A percentile compares a stretch with the other conserved stretches of the same genome.
Evolutionary conservation across 2,329 filamentous ascomycete species (phyloP).

Genomic region (Didymella pomorum): DNA sequence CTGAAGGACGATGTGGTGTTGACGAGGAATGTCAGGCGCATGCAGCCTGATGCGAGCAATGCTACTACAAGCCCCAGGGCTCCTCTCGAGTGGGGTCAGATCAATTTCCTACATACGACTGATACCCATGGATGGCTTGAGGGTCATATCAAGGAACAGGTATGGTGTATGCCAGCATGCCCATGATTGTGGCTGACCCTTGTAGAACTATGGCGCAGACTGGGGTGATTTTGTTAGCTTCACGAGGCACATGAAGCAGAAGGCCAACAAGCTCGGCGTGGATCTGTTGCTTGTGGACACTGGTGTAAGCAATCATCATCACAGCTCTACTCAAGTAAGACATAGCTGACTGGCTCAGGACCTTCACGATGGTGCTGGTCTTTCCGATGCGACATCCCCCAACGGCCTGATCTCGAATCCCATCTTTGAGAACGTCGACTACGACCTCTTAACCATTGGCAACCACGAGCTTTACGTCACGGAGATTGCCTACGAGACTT

Average conservation of each 20-base stretch:
- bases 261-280: conserved; percentile 64
- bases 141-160: conserved; percentile 66
- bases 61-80: conserved; percentile 48
- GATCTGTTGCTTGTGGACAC: conserved; percentile 69
- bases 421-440: conserved; percentile 62
- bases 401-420: conserved; percentile 65
- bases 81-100: conserved; percentile 67
- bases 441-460: conserved; percentile 63
- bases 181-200: neutral
- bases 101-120: conserved; percentile 72
- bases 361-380: conserved; percentile 70
- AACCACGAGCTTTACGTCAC: conserved; percentile 73
- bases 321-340: neutral
- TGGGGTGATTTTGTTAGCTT: conserved; percentile 73
- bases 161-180: neutral
- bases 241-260: conserved; percentile 66
- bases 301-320: conserved; percentile 51
- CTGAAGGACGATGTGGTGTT: conserved; percentile 50
- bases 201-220: conserved; percentile 69
- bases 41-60: conserved; percentile 56
- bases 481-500: conserved; percentile 68
- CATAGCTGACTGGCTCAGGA: conserved; percentile 52
- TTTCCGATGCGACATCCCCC: conserved; percentile 66
- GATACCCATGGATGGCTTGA: conserved; percentile 70
- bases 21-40: conserved; percentile 53